Base-by-base conservation (phyloP, 352 stramenopile species). In the Nothophytophthora sp. region DNA sequence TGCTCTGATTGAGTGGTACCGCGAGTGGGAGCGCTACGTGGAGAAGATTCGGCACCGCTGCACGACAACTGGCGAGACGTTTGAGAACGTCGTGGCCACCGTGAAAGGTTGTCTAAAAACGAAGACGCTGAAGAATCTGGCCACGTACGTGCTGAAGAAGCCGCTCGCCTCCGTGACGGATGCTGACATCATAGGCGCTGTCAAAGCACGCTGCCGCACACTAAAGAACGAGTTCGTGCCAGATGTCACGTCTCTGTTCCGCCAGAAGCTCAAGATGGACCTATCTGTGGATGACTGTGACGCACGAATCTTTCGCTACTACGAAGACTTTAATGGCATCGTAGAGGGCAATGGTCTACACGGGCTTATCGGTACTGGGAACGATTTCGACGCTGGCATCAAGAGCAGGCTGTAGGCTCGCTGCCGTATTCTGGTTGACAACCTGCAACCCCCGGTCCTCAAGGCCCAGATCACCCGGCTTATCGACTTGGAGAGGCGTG, bases 1-100 rank as follows among this genome's bases (percentile, higher is more conserved):
- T 11, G 15, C 24, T 15, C 38, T 57, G 22, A 49, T 57, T 29
- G 34, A 29, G 23, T 57, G 50, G 37, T 16, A 23, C 18, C 13
- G 35, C 19, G 40, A 57, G 19, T 43, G 50, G 39, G 20, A 48
- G 7, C 28, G 20, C 23, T 57, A 57, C 35, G 37, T 40, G 25
- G 9, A 11, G 36, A 48, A 50, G 23, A 40, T 57, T 22, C 28
- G 24, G 20, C 33, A 57, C n/a, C 50, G 50, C 19, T 57, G 37
- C 38, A 38, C 16, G 4, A 29, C 24, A 18, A 57, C 24, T 22
- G 37, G 50, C 35, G 50, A 57, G 50, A 35, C 30, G 37, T 39
- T 35, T 18, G 50, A 57, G 22, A 15, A 32, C 11, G 43, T 57
- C 13, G 37, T 37, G 13, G 50, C 29, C 7, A 57, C 33, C 13